Evolutionary conservation across 1,284 basidiomycete species (phyloP), one percentile per base, ranked within the genome.

Genomic region (Ceraceosorus guamensis): DNA sequence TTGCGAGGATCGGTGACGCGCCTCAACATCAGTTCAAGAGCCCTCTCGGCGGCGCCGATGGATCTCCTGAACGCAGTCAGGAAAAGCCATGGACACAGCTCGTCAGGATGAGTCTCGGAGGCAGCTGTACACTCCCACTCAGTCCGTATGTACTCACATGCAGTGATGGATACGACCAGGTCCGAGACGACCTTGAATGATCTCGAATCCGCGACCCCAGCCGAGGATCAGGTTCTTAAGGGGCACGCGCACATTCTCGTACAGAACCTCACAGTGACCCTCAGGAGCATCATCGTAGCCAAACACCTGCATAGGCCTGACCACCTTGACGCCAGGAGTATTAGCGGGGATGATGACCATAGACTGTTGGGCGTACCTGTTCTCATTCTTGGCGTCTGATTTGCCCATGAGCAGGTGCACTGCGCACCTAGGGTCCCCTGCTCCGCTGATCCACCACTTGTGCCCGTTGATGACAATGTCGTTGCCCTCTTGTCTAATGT

Each of bases 401-500:
- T 91, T 90, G 61, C 91, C 93, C 81, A 98, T 87, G 46, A 97
- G 88, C 53, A 98, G 84, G 76, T 98, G 93, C 6, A 98, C 73
- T 59, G 83, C 84, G 64, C 86, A 88, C 57, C 93, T 83, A 47
- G 91, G 91, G 77, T 98, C 92, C 37, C 92, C 92, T 4, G 93
- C 93, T 51, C 93, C 93, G 45, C 89, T 91, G 77, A 97, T 97
- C 87, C 89, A 97, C 92, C 93, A 97, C 83, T 98, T 98, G 79
- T 93, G 91, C 1, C 93, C 93, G 71, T 89, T 92, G 68, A 98
- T 86, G 61, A 95, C 85, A 65, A 97, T 89, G 63, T 91, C 86
- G 70, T 91, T 80, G 48, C 89, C 90, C 75, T 92, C 87, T 63
- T 84, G 82, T 48, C 84, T 83, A 59, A 93, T 91, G 34, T 88